Conservation (phyloP, 2,329 filamentous ascomycete species). For the Fusarium sp. region DNA sequence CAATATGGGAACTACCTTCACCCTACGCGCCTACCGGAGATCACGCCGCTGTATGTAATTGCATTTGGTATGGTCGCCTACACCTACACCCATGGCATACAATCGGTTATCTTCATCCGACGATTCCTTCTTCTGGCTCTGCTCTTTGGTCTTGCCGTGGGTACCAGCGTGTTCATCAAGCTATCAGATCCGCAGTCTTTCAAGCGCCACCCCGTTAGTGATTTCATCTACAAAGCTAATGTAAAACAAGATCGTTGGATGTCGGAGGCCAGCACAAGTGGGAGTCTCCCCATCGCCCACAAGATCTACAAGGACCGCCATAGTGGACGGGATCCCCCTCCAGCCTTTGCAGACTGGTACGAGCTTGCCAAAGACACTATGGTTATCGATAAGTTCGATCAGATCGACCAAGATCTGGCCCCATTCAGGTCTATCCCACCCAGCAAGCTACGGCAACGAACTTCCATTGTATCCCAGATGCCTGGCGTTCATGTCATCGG, state of each 20-base stretch:
- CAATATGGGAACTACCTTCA: slow-evolving; percentile 62
- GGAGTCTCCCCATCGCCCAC: slow-evolving; percentile 61
- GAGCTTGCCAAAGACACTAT: slow-evolving; percentile 79
- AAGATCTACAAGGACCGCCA: slow-evolving; percentile 65
- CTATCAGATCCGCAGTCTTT: slow-evolving; percentile 51
- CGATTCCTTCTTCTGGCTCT: slow-evolving; percentile 58
- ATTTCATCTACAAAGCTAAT: slow-evolving; percentile 63
- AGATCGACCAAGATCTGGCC: slow-evolving; percentile 78
- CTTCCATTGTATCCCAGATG: slow-evolving; percentile 55
- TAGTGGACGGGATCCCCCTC: slow-evolving; percentile 78
- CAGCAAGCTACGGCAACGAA: slow-evolving; percentile 73
- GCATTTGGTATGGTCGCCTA: slow-evolving; percentile 60
- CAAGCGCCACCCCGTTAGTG: slow-evolving; percentile 61
- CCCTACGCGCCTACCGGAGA: slow-evolving; percentile 52
- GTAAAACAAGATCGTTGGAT: slow-evolving; percentile 65
- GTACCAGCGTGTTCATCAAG: slow-evolving; percentile 55
- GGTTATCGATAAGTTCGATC: slow-evolving; percentile 85
- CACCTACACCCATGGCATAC: slow-evolving; percentile 59
- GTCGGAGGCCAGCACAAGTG: slow-evolving; percentile 61
- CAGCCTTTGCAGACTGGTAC: slow-evolving; percentile 88
- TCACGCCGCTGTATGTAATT: slow-evolving; percentile 57
- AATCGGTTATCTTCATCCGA: slow-evolving; percentile 58
- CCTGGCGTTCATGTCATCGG: slow-evolving; percentile 64
- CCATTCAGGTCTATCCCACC: slow-evolving; percentile 84
- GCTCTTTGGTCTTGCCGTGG: slow-evolving; percentile 55